Conservation (phyloP, 129 eudicot genomes). For the Daucus carota region DNA sequence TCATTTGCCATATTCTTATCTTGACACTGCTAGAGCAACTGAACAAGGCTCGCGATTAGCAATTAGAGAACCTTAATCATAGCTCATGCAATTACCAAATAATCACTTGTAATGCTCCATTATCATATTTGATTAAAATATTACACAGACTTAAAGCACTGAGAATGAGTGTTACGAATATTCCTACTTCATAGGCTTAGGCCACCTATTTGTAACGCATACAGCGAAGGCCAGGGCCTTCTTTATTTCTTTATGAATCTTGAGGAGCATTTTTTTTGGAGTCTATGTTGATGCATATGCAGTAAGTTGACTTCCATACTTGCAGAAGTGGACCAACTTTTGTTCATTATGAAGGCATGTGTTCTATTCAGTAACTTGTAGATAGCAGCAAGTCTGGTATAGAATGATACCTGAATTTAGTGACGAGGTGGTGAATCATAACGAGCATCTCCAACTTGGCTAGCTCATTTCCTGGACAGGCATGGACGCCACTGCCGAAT, state of each 20-base stretch:
- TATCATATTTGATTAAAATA: no score
- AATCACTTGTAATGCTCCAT: no score
- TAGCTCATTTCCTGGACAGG: conserved; percentile 86
- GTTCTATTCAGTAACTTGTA: not conserved
- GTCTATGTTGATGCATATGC: not conserved
- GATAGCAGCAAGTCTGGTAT: not conserved
- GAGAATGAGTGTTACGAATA: no score
- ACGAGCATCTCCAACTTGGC: conserved; percentile 83
- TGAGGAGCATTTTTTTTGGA: not conserved
- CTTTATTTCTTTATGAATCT: not conserved
- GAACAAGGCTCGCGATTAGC: not conserved
- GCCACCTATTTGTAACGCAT: not conserved
- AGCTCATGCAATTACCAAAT: not conserved
- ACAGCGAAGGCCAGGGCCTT: not conserved
- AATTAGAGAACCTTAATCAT: not conserved
- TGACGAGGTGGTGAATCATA: conserved; percentile 62
- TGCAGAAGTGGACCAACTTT: not conserved
- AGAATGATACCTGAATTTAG: conserved; percentile 51
- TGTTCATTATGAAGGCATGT: not conserved
- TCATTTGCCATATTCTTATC: not conserved
- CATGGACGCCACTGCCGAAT: conserved; percentile 78
- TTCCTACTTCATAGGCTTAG: not conserved
- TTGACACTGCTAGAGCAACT: not conserved
- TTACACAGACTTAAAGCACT: no score
- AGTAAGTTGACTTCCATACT: not conserved